Evolutionary conservation across 352 stramenopile genomes (phyloP).

Genomic region (Phytopythium cucurbitacearum): DNA sequence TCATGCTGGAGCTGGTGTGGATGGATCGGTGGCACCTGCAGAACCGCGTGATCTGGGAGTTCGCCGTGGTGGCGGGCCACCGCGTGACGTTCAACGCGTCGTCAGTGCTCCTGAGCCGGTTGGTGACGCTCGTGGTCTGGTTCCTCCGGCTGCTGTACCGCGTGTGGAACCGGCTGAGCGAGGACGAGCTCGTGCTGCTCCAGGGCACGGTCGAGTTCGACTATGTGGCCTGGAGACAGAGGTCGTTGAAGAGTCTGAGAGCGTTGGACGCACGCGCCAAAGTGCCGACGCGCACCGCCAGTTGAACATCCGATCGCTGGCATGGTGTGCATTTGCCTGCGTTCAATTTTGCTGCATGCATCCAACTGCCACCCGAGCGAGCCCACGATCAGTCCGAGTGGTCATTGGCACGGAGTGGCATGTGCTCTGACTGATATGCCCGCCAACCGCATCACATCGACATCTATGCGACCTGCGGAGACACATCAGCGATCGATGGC

Average conservation of each 20-base stretch:
- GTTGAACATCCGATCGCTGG: too few relatives aligned
- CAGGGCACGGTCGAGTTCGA: conserved; percentile 6
- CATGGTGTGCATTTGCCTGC: too few relatives aligned
- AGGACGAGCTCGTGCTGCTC: conserved; percentile 5
- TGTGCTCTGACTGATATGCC: too few relatives aligned
- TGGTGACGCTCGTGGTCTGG: conserved; percentile 2
- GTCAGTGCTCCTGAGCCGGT: background rate
- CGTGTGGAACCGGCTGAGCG: background rate
- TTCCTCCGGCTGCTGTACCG: conserved; percentile 1
- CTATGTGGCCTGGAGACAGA: background rate
- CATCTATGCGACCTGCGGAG: too few relatives aligned
- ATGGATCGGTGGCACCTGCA: background rate
- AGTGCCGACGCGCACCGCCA: too few relatives aligned
- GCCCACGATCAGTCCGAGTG: too few relatives aligned
- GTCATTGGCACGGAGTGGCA: too few relatives aligned
- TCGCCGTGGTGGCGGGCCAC: background rate
- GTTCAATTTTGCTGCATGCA: too few relatives aligned
- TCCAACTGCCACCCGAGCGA: too few relatives aligned
- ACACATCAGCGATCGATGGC: too few relatives aligned
- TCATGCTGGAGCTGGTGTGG: conserved; percentile 2
- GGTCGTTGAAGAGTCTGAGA: background rate
- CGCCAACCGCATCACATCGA: too few relatives aligned
- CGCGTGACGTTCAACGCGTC: conserved; percentile 1
- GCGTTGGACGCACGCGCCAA: too few relatives aligned
- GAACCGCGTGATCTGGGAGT: conserved; percentile 1